These are phyloP conservation scores for Capsicum chinense DNA, from an alignment of 257 asterid genomes.

Conservation along the genomic window DNA sequence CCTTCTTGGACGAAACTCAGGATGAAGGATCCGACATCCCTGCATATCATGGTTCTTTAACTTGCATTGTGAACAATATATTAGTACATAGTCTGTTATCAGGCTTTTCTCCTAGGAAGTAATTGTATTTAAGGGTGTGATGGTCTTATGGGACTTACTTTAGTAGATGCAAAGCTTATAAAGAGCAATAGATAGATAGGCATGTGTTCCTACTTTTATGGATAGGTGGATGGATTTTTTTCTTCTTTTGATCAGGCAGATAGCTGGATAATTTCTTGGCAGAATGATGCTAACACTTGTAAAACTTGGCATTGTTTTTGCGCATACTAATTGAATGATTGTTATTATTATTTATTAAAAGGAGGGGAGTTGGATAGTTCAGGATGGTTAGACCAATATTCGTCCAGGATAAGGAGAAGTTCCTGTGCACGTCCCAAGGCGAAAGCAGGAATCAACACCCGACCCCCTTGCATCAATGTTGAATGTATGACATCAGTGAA, in stretches of 20 bases:
- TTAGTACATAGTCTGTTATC: background rate
- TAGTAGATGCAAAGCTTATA: background rate
- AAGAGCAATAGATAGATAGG: background rate
- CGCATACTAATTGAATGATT: background rate
- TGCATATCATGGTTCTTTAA: background rate
- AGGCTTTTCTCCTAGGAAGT: background rate
- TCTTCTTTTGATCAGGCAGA: background rate
- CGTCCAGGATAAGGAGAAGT: slow-evolving; percentile 89
- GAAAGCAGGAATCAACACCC: slow-evolving; percentile 94
- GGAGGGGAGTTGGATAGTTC: slow-evolving; percentile 75
- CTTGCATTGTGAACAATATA: background rate
- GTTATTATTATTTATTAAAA: background rate
- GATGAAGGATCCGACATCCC: background rate
- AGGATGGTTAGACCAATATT: slow-evolving; percentile 90
- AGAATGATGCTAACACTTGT: slow-evolving; percentile 7
- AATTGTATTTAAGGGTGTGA: background rate
- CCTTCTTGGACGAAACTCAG: background rate
- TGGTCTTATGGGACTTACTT: background rate
- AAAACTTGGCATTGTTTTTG: background rate
- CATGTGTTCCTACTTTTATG: background rate
- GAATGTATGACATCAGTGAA: slow-evolving; percentile 87
- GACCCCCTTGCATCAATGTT: slow-evolving; percentile 88
- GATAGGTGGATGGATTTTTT: background rate
- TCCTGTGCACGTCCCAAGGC: slow-evolving; percentile 99
- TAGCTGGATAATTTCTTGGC: slow-evolving; percentile 7